Conservation (phyloP, 2,329 filamentous ascomycete species). For the Pyricularia sp. region DNA sequence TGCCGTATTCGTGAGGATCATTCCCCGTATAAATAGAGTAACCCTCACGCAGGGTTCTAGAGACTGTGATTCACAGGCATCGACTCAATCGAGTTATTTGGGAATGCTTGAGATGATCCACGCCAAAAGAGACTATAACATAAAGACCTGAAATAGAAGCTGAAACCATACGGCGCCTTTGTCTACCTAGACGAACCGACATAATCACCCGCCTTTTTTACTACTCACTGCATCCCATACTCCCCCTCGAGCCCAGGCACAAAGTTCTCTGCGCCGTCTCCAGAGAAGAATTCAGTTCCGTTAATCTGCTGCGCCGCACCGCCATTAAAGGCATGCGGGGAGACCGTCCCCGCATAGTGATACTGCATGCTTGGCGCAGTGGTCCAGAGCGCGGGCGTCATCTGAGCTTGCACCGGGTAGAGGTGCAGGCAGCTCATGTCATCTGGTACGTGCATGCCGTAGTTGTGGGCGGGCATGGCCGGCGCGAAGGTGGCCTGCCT, state of each 20-base stretch:
- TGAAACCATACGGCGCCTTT: not conserved
- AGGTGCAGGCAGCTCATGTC: conserved; percentile 1
- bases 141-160: not conserved
- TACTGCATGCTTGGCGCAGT: not conserved
- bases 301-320: not conserved
- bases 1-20: too few relatives aligned
- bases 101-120: too few relatives aligned
- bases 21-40: too few relatives aligned
- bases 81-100: too few relatives aligned
- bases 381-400: not conserved
- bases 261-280: not conserved
- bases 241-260: not conserved
- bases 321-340: not conserved
- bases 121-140: not conserved
- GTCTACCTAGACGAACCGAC: not conserved
- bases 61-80: too few relatives aligned
- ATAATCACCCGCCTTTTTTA: not conserved
- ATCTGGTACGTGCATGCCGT: not conserved
- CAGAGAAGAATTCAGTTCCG: not conserved
- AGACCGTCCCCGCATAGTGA: not conserved
- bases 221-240: not conserved
- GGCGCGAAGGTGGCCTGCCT: conserved; percentile 3
- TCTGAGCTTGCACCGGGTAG: not conserved
- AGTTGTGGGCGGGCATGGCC: not conserved
- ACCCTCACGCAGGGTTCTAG: too few relatives aligned